Base-by-base conservation (phyloP, 768 basidiomycete genomes). In the Hirschioporus abietinus region DNA sequence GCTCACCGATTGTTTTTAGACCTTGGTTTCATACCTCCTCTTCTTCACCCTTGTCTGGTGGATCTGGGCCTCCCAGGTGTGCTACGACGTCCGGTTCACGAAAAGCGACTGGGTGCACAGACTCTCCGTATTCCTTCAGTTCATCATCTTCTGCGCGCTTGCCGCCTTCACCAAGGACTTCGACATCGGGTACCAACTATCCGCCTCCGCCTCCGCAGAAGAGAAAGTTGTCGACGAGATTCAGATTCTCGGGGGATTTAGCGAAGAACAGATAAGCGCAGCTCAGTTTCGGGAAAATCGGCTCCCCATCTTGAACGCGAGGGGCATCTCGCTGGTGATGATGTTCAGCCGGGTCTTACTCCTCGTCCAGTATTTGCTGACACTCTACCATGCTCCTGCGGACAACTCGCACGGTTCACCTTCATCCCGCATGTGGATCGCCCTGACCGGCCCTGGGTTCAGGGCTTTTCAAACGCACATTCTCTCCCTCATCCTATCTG, bases 1-100 rank as follows among this genome's bases (percentile, higher is more conserved):
- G 12, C 42, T 52, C 20, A 52, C 12, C 42, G 2, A 15, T 15
- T 20, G n/a, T 15, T 12, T 15, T 12, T n/a, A 61, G 60, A 35
- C 60, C 6, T 15, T 5, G 8, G 18, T 61, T 6, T 61, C 60
- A 7, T 61, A 27, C 23, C 26, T 35, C 15, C 12, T 23, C 34
- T 61, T 61, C 60, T 61, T 61, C 23, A 26, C 23, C 8, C 60
- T 61, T 10, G 34, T 61, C 23, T 61, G 65, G 65, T 65, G 65
- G 65, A 52, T 65, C 35, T 65, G 65, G 65, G 65, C 65, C 17
- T 58, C 52, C 23, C 65, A 65, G 24, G 65, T 65, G 2, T 52
- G 35, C 58, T 65, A 65, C 58, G 59, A 60, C 65, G 24, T 42
- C 26, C 65, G 59, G 6, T 65, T 59, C 60, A 52, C 57, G 10